phyloP scores from a whole-genome alignment of 2,329 filamentous ascomycete species.

The Didymella arachidicola region DNA sequence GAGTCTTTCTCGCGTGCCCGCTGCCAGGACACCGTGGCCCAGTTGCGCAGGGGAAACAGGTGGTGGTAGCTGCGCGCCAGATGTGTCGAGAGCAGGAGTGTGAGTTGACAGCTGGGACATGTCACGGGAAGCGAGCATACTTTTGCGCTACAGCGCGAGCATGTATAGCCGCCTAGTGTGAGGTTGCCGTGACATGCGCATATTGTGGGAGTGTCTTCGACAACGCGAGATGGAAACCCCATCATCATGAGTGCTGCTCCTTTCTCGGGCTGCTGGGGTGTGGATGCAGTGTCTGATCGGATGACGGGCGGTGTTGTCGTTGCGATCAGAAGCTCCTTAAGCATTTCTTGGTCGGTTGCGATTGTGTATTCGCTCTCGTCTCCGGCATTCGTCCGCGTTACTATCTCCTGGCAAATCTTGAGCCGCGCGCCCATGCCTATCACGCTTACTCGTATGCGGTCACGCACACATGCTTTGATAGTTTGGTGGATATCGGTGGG shows the following conservation, averaged over 20 bases:
- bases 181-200: conserved; percentile 92
- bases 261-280: conserved; percentile 48
- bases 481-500: conserved; percentile 96
- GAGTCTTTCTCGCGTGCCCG: conserved; percentile 62
- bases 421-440: conserved; percentile 92
- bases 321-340: conserved; percentile 85
- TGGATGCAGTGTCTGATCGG: conserved; percentile 59
- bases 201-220: conserved; percentile 75
- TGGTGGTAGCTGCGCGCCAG: conserved; percentile 52
- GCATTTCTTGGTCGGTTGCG: conserved; percentile 85
- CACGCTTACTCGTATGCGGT: conserved; percentile 86
- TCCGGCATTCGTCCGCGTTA: conserved; percentile 83
- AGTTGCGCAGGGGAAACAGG: conserved; percentile 71
- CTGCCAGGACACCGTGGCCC: conserved; percentile 87
- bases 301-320: conserved; percentile 90
- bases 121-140: conserved; percentile 90
- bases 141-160: conserved; percentile 85
- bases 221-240: conserved; percentile 90
- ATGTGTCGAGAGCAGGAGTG: conserved; percentile 85
- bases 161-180: conserved; percentile 84
- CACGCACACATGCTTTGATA: conserved; percentile 76
- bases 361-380: conserved; percentile 80
- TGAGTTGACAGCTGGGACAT: conserved; percentile 89
- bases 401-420: conserved; percentile 89
- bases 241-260: conserved; percentile 81